Evolutionary conservation across 2,329 filamentous ascomycete genomes (phyloP).

Genomic region (Verticillium albo-atrum): DNA sequence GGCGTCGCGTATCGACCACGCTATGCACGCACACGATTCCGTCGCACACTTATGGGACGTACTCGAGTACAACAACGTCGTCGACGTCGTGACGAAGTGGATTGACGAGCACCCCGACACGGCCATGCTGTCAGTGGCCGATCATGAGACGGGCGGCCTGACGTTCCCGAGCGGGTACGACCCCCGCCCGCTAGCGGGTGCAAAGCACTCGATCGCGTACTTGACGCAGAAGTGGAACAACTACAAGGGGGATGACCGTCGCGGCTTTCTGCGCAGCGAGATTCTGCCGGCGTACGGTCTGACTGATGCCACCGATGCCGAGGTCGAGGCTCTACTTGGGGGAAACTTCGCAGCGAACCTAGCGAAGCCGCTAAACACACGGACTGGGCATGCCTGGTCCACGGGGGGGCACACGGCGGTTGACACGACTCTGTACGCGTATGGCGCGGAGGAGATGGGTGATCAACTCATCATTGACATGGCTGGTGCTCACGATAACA

Average conservation of each 20-base stretch:
- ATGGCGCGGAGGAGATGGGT: constrained; percentile 19
- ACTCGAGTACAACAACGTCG: constrained; percentile 30
- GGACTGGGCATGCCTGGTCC: constrained; percentile 26
- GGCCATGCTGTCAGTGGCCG: constrained; percentile 28
- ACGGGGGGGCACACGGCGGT: constrained; percentile 30
- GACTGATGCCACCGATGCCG: constrained; percentile 17
- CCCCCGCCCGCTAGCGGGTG: constrained; percentile 19
- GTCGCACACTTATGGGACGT: constrained; percentile 43
- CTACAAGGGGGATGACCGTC: constrained; percentile 22
- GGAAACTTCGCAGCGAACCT: constrained; percentile 18
- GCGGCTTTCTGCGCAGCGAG: constrained; percentile 16
- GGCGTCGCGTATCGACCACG: constrained; percentile 26
- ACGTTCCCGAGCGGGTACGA: constrained; percentile 26
- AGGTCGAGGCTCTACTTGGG: constrained; percentile 18
- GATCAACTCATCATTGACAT: constrained; percentile 17
- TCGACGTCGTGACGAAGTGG: constrained; percentile 26
- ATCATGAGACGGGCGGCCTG: constrained; percentile 33
- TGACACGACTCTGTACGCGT: constrained; percentile 28
- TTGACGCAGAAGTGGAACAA: constrained; percentile 17
- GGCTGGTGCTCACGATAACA: constrained; percentile 23
- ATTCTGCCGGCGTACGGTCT: constrained; percentile 25
- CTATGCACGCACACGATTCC: constrained; percentile 45
- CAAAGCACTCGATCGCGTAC: constrained; percentile 19
- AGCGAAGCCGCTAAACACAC: constrained; percentile 18
- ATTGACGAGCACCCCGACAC: constrained; percentile 31